phyloP scores from a whole-genome alignment of 1,284 basidiomycete genomes.

The Heterobasidion occidentale region DNA sequence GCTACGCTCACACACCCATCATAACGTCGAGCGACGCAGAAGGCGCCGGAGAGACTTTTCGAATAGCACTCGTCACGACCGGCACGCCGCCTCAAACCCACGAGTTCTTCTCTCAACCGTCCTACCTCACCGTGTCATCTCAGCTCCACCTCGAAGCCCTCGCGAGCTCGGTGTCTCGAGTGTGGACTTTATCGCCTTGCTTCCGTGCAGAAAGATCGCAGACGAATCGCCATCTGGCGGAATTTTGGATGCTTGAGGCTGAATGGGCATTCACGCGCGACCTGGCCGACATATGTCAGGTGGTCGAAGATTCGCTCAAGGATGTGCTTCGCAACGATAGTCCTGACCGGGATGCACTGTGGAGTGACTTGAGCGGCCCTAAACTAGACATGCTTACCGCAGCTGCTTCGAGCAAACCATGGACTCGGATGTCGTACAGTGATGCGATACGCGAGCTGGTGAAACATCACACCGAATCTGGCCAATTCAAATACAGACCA shows the following conservation, averaged over 20 bases:
- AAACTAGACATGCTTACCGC: constrained; percentile 26
- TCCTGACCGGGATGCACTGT: constrained; percentile 30
- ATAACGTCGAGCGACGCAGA: constrained; percentile 92
- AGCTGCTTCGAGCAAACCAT: constrained; percentile 28
- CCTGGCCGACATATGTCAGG: constrained; percentile 53
- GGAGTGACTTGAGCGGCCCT: constrained; percentile 24
- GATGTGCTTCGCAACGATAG: constrained; percentile 26
- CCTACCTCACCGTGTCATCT: constrained; percentile 91
- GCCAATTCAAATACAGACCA: constrained; percentile 51
- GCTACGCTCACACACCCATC: constrained; percentile 78
- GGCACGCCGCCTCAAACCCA: constrained; percentile 9
- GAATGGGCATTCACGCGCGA: constrained; percentile 65
- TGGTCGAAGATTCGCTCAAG: constrained; percentile 66
- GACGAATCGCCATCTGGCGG: constrained; percentile 89
- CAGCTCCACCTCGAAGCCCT: constrained; percentile 95
- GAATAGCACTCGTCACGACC: constrained; percentile 33
- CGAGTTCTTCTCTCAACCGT: constrained; percentile 64
- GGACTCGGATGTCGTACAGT: constrained; percentile 78
- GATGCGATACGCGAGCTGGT: constrained; percentile 64
- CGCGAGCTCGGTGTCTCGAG: constrained; percentile 69
- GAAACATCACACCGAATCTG: constrained; percentile 22
- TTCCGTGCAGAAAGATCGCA: constrained; percentile 90
- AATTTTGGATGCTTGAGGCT: constrained; percentile 99
- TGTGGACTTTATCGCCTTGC: constrained; percentile 87
- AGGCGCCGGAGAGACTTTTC: constrained; percentile 94